Conservation (phyloP, 176 grass and related monocot genomes). For the Musa troglodytarum region DNA sequence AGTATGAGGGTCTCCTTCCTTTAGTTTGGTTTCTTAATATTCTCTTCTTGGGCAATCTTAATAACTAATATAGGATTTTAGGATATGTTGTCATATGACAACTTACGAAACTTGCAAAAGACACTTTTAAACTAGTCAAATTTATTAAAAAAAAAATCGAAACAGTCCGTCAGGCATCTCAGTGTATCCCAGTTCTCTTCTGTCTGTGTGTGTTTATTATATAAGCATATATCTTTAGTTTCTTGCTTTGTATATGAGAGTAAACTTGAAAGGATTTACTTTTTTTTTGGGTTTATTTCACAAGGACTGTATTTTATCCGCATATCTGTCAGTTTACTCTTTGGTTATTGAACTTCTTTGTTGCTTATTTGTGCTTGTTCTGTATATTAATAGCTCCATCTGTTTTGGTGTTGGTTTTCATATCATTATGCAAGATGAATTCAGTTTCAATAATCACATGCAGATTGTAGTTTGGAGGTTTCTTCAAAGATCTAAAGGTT, state of each 20-base stretch:
- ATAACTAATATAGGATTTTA: too few relatives aligned
- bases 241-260: background rate
- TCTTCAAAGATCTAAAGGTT: constrained; percentile 43
- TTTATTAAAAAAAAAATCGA: too few relatives aligned
- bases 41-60: too few relatives aligned
- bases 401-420: background rate
- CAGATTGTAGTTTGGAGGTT: constrained; percentile 92
- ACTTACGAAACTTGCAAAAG: too few relatives aligned
- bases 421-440: constrained; percentile 5
- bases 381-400: background rate
- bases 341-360: background rate
- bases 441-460: constrained; percentile 21
- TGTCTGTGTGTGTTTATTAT: background rate
- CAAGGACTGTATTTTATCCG: background rate
- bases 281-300: background rate
- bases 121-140: too few relatives aligned
- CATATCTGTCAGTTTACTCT: background rate
- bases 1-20: too few relatives aligned
- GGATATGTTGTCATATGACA: too few relatives aligned
- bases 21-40: too few relatives aligned
- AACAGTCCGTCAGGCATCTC: too few relatives aligned
- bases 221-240: background rate
- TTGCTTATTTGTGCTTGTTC: background rate
- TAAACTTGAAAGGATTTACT: background rate
- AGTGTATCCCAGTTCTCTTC: too few relatives aligned